Percentiles rank a stretch among this genome's conserved stretches.
Evolutionary conservation across 805 yeast genomes (phyloP).

Genomic region (Yarrowia osloensis): DNA sequence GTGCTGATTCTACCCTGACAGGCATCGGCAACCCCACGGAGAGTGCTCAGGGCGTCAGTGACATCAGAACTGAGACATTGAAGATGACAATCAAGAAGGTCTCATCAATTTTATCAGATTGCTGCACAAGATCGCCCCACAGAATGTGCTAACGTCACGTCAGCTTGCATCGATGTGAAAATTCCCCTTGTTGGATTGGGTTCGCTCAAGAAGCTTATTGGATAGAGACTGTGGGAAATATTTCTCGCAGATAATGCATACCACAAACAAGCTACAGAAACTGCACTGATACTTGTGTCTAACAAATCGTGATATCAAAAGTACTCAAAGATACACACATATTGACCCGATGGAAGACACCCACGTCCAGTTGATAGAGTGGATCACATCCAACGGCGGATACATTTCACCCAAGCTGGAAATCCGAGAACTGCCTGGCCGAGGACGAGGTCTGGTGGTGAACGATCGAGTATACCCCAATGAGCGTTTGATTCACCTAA

Average conservation of each 20-base stretch:
- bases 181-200: neutral
- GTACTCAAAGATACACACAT: neutral
- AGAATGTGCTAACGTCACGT: neutral
- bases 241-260: conserved; percentile 24
- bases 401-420: conserved; percentile 18
- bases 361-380: conserved; percentile 19
- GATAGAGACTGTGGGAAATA: neutral
- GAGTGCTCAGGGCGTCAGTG: no score
- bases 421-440: conserved; percentile 13
- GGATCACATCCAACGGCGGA: conserved; percentile 27
- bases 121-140: neutral
- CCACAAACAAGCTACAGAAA: neutral
- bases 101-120: neutral
- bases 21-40: no score
- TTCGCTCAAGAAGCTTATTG: neutral
- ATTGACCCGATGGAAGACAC: neutral
- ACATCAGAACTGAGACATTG: no score
- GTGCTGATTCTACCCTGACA: no score
- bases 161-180: neutral
- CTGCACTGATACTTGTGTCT: neutral
- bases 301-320: conserved; percentile 3
- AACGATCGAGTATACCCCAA: conserved; percentile 21
- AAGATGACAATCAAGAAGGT: no score
- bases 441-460: conserved; percentile 28
- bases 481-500: conserved; percentile 25